Evolutionary conservation across 2,329 filamentous ascomycete genomes (phyloP), one percentile per base, ranked within the genome.

Genomic region (Neonectria magnoliae): DNA sequence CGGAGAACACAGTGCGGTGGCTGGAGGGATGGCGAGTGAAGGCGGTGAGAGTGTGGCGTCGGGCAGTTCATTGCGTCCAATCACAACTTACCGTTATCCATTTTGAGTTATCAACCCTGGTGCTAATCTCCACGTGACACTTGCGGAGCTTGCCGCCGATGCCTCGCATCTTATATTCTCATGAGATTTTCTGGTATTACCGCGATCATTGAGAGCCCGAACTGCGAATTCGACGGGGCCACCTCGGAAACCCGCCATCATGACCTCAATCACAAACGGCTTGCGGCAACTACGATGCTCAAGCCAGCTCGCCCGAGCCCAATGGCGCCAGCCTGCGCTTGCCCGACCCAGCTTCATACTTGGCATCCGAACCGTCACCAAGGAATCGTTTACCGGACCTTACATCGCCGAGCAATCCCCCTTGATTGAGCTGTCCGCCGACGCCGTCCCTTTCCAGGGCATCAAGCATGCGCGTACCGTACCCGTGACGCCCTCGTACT

Each of bases 401-500:
- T 42, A 42, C n/a, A 20, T 18, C 59, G 27, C 65, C 57, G 64
- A 70, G 10, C 58, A 70, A 33, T 53, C 64, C 13, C 54, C 67
- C 25, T 53, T 68, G 14, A 54, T 68, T 14, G 71, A 79, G 29
- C 51, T 47, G 1, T 42, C 68, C 3, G 57, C 72, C 18, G 65
- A 76, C 27, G 65, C 71, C 14, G 68, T 76, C 0, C 76, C 79
- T 1, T 76, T 79, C n/a, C 64, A 75, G 11, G 75, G 75, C 47
- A 68, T 80, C 29, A 69, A 73, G 27, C 85, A 88, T 69, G 90
- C 92, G 57, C 93, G 96, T 69, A 84, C 97, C 22, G 83, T 98
- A 38, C 96, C 96, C 20, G 86, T 87, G 27, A 97, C 94, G 38
- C 90, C 93, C 3, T 96, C 95, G n/a, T 99, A 99, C 82, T 99